Evolutionary conservation across 2,329 filamentous ascomycete species (phyloP), one percentile per base, ranked within the genome.

Genomic region (Sarocladiaceae sp.): DNA sequence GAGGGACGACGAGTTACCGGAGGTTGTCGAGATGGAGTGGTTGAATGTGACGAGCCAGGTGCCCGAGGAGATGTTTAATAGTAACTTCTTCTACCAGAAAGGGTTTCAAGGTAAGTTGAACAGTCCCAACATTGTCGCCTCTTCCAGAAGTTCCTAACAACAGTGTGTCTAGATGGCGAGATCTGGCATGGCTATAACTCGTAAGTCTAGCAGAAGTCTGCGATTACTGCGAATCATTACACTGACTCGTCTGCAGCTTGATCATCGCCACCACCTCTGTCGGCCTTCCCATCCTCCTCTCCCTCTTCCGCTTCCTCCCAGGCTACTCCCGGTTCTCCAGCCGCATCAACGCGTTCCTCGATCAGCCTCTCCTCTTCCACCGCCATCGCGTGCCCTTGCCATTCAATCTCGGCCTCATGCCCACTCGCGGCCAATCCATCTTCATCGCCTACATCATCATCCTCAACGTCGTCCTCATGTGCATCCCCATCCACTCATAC

Each of bases 1-100:
- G 4, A 44, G 43, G 4, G 49, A 39, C 6, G 45, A 47, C 1
- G 46, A 53, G 3, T 37, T 61, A 13, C 56, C 60, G 4, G 47
- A 50, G 10, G 51, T 58, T 11, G 55, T 48, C 29, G 45, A 50
- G 6, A 47, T 50, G 1, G 45, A 52, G 6, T 54, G 57, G 1
- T 50, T 66, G 15, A 60, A 65, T 24, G 50, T 49, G 3, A 63
- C 61, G 4, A 63, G 60, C 47, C 55, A 61, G 26, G 48, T 65
- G 9, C 32, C 35, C 1, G 46, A 51, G 3, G 44, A 49, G 10
- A 55, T 58, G 33, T 65, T 59, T 59, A 55, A 76, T 59, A 76
- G 70, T n/a, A n/a, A n/a, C n/a, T n/a, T n/a, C n/a, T n/a, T n/a
- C 49, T 72, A 71, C 43, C 68, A 73, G 60, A 53, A 68, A 9